Base-by-base conservation (phyloP, 2,329 filamentous ascomycete genomes). In the Penicillium thymicola region DNA sequence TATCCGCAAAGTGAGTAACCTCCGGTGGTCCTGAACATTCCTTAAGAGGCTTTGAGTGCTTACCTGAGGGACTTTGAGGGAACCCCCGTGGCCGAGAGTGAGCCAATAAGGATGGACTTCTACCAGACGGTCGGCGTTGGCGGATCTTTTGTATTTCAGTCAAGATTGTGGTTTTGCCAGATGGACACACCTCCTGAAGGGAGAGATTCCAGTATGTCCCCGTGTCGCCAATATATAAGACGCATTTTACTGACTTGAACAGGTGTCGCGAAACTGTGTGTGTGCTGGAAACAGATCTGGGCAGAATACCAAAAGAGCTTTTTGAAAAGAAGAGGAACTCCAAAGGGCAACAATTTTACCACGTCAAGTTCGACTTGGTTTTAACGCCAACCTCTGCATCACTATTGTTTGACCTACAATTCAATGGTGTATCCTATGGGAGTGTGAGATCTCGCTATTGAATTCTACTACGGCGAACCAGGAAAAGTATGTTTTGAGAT, bases 391-490 rank as follows among this genome's bases (percentile, higher is more conserved):
- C 48, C 2, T 70, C 67, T 1, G 64, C 65, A 2, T 66, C 61
- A 0, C 36, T 70, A 27, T 14, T 66, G 2, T 67, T 69, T 25
- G 56, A 69, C 1, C 45, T 67, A 11, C 55, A 69, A 23, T 67
- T 70, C 25, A 66, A 70, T 18, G 63, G 62, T 0, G 57, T 63
- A 3, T 60, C 60, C 1, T 69, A 68, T 23, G 66, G 67, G 3
- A 65, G 49, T 6, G 65, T 68, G 1, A 55, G 51, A 25, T 55
- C 63, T 9, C 54, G 59, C 18, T 69, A 67, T 37, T 66, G 18
- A 64, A 23, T 25, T 14, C 16, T 11, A 32, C 9, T 14, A 16
- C 4, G 4, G n/a, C 2, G 2, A 30, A 8, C 6, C 2, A 14
- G 4, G 2, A 27, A 10, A 25, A 2, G 6, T 25, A 28, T 49